Conservation (phyloP, 2,329 filamentous ascomycete species). For the Calonectria fujianensis region DNA sequence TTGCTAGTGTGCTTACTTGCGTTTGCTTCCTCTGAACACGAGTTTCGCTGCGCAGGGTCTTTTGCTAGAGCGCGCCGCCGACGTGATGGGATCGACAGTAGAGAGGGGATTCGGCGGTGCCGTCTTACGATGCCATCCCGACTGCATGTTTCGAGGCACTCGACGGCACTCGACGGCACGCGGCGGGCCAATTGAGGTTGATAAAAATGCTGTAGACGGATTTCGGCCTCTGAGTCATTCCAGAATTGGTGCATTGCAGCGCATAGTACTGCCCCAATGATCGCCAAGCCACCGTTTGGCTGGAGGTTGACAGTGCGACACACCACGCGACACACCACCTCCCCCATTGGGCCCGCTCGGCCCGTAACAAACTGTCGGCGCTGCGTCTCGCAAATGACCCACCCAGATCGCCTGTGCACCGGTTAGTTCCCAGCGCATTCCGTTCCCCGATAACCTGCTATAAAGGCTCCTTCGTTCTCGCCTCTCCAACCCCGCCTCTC, state of each 20-base stretch:
- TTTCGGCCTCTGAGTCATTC: not conserved
- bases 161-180: not conserved
- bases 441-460: constrained; percentile 27
- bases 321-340: not conserved
- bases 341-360: not conserved
- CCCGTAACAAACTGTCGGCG: constrained; percentile 3
- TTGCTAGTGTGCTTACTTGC: not conserved
- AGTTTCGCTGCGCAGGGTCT: not conserved
- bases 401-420: not conserved
- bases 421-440: not conserved
- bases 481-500: constrained; percentile 9
- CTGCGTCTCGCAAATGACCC: constrained; percentile 14
- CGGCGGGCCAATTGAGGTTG: not conserved
- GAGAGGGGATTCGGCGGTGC: not conserved
- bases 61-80: not conserved
- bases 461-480: constrained; percentile 42
- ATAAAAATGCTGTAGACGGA: not conserved
- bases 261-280: constrained; percentile 1
- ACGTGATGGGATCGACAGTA: not conserved
- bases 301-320: not conserved
- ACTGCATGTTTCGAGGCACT: not conserved
- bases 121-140: not conserved
- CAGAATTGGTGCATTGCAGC: not conserved
- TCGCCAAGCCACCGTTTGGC: constrained; percentile 7
- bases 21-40: not conserved